These are phyloP conservation scores for Botrytis sinoallii DNA, from an alignment of 2,329 filamentous ascomycete genomes.

Conservation along the genomic window DNA sequence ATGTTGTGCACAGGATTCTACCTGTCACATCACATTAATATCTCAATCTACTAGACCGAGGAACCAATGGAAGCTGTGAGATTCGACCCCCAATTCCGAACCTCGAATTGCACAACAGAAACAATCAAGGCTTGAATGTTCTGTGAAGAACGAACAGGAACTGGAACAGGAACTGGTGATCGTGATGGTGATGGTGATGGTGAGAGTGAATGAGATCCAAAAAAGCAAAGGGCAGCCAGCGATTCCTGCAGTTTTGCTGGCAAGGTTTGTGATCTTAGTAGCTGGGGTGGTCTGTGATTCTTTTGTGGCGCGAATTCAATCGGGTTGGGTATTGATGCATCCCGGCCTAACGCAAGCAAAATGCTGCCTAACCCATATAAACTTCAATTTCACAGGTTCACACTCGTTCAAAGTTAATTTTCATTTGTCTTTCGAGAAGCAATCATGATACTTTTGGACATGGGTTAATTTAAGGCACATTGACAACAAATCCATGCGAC, in stretches of 20 bases:
- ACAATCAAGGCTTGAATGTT: neutral
- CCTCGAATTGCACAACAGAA: constrained; percentile 9
- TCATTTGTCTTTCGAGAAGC: constrained; percentile 22
- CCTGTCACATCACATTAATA: neutral
- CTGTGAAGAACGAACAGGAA: neutral
- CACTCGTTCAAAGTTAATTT: constrained; percentile 14
- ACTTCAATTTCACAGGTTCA: constrained; percentile 10
- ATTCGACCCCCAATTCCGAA: neutral
- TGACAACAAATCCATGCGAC: constrained; percentile 26
- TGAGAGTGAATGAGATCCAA: neutral
- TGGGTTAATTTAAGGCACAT: constrained; percentile 19
- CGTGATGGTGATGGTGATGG: neutral
- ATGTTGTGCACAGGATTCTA: constrained; percentile 7
- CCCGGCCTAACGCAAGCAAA: constrained; percentile 35
- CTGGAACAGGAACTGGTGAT: neutral
- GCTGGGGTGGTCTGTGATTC: constrained; percentile 8
- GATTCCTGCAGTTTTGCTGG: constrained; percentile 22
- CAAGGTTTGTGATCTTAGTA: constrained; percentile 17
- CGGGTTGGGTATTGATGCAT: constrained; percentile 48
- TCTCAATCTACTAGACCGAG: neutral
- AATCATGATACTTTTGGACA: constrained; percentile 15
- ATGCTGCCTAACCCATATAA: constrained; percentile 16
- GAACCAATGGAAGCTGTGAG: neutral
- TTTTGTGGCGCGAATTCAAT: constrained; percentile 26
- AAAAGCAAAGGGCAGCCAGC: constrained; percentile 29